A percentile compares a stretch with the other conserved stretches of the same genome.
Conservation (phyloP, 1,139 yeast species). For the Chernovozyma sophiae-reginae region DNA sequence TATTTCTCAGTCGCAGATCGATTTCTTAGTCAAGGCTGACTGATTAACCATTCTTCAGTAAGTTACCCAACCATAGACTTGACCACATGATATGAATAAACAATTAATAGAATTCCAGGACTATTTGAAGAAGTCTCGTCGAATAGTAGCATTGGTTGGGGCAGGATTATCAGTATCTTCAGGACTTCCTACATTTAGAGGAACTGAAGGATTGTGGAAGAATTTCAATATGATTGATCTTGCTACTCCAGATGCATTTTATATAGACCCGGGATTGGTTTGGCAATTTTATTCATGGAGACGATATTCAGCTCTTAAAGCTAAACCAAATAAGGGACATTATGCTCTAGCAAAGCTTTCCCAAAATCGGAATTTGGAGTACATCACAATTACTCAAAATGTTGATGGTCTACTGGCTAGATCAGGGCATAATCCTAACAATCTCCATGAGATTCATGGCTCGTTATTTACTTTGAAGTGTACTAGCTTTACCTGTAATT, state of each 20-base stretch:
- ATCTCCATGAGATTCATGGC: constrained; percentile 72
- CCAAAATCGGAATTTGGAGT: constrained; percentile 18
- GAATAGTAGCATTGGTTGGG: constrained; percentile 73
- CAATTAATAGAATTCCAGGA: constrained; percentile 52
- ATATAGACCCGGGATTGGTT: constrained; percentile 75
- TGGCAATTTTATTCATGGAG: constrained; percentile 86
- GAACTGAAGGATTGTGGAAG: constrained; percentile 74
- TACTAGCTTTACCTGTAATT: constrained; percentile 71
- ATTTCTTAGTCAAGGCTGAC: too few species aligned
- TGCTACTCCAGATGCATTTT: constrained; percentile 89
- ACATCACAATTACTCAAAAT: constrained; percentile 73
- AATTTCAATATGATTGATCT: constrained; percentile 75
- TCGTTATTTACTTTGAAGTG: constrained; percentile 69
- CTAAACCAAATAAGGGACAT: constrained; percentile 74
- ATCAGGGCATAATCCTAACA: constrained; percentile 53
- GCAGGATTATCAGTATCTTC: constrained; percentile 80
- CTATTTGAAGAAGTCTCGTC: constrained; percentile 45
- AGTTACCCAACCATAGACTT: neutral
- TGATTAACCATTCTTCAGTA: neutral
- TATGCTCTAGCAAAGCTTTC: constrained; percentile 55
- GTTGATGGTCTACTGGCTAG: constrained; percentile 72
- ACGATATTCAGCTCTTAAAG: constrained; percentile 58
- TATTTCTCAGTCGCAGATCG: too few species aligned
- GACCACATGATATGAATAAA: constrained; percentile 5
- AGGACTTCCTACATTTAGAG: constrained; percentile 72